Base-by-base conservation (phyloP, 805 yeast species). In the Pichia gijzeniarum region DNA sequence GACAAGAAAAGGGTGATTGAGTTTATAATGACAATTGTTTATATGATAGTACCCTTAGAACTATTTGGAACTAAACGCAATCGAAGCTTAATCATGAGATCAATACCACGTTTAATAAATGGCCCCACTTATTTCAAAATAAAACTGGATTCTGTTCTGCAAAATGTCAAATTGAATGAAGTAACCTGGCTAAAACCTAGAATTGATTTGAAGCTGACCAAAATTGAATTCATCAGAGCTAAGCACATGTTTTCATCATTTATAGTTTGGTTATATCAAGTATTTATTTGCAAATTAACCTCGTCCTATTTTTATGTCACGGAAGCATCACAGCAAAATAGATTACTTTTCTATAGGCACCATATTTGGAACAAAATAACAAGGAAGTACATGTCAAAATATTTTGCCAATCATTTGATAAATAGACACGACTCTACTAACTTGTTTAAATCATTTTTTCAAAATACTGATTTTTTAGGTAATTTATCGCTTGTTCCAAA, bases 261-360 rank as follows among this genome's bases (percentile, higher is more conserved):
- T 40, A 22, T 84, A 1, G 40, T 42, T 1, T 90, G 95, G 95
- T 40, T 83, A 2, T 74, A 83, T 35, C 50, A 61, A 0, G 34
- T 31, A 0, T 70, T 80, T 41, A 51, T 85, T 1, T 64, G 73
- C 7, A 69, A 65, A 16, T 48, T 85, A 1, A 52, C 85, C 0
- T 60, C 67, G 0, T 60, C 74, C 0, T 77, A 76, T 54, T 89
- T 87, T 65, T 81, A 85, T 56, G 80, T 82, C 5, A 81, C 93
- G 0, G 84, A 80, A 40, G 61, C 68, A 1, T 73, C 77, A 9
- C 68, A 60, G 17, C 57, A 67, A 0, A 62, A 58, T 9, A 62
- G 63, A 4, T 47, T 77, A 0, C 43, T 69, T 0, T 85, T 68
- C 56, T 85, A 74, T 54, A 70, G 81, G 16, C 88, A 80, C 44